These are phyloP conservation scores for Trichoderma afroharzianum DNA, from an alignment of 2,329 filamentous ascomycete species.

Conservation along the genomic window DNA sequence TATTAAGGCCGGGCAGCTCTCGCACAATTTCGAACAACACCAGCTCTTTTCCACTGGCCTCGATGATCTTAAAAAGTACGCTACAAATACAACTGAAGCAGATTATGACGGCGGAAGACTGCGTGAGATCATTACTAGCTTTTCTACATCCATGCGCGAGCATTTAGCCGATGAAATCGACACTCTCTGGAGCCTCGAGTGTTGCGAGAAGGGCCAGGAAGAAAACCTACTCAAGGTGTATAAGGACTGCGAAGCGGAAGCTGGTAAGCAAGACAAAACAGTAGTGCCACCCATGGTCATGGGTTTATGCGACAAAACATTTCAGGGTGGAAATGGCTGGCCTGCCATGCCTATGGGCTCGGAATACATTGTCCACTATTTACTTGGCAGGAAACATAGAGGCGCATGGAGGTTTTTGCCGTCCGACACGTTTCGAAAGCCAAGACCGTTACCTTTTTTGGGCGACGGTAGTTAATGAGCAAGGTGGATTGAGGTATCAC, in stretches of 20 bases:
- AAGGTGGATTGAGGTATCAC: not conserved
- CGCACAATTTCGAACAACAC: not conserved
- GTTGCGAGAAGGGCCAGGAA: not conserved
- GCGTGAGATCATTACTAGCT: not conserved
- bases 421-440: not conserved
- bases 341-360: not conserved
- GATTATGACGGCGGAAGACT: not conserved
- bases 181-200: not conserved
- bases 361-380: not conserved
- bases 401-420: not conserved
- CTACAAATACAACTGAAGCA: not conserved
- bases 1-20: not conserved
- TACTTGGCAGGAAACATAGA: not conserved
- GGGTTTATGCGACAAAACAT: not conserved
- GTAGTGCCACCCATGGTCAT: not conserved
- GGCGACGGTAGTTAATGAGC: not conserved
- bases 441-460: not conserved
- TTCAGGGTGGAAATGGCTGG: not conserved
- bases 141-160: not conserved
- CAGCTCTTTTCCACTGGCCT: not conserved
- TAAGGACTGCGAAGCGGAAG: not conserved
- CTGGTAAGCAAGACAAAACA: not conserved
- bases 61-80: not conserved
- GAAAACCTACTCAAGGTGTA: not conserved
- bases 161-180: not conserved